Conservation (phyloP, 2,329 filamentous ascomycete species). For the Cyclaneusma minus region DNA sequence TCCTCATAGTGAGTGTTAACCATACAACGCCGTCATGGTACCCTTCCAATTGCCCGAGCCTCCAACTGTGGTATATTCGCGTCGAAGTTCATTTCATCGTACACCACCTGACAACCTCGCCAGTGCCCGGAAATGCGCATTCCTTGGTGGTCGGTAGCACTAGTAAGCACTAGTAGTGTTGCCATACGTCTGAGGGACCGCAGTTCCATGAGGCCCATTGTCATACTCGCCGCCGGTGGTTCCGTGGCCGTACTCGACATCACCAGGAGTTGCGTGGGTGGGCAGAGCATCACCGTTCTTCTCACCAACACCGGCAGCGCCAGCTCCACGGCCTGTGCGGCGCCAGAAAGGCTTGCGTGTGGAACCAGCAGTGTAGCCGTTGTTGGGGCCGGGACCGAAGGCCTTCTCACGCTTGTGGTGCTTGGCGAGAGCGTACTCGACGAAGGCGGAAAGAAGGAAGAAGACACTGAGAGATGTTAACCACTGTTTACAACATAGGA, state of each 20-base stretch:
- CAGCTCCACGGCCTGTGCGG: constrained; percentile 8
- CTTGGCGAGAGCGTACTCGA: constrained; percentile 52
- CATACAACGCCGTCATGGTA: no score
- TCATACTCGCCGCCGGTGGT: no score
- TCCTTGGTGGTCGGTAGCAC: no score
- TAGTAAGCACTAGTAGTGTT: no score
- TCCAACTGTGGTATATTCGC: no score
- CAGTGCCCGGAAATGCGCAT: no score
- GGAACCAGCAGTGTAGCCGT: constrained; percentile 52
- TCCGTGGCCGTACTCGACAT: constrained; percentile 13
- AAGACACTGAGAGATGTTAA: constrained; percentile 37
- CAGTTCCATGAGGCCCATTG: no score
- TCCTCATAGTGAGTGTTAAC: no score
- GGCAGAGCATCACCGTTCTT: constrained; percentile 20
- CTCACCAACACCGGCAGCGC: constrained; percentile 8
- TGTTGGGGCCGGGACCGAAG: constrained; percentile 48
- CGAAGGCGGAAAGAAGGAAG: constrained; percentile 56
- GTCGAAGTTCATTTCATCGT: no score
- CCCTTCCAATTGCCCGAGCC: no score
- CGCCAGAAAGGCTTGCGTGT: constrained; percentile 21
- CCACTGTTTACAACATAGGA: constrained; percentile 3
- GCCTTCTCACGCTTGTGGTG: constrained; percentile 62
- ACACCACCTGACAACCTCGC: no score
- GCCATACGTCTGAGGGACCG: no score
- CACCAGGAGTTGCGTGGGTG: constrained; percentile 21